Percentiles rank a stretch among this genome's conserved stretches.
These are phyloP conservation scores for Rosellinia necatrix DNA, from an alignment of 2,329 filamentous ascomycete genomes.

Conservation along the genomic window DNA sequence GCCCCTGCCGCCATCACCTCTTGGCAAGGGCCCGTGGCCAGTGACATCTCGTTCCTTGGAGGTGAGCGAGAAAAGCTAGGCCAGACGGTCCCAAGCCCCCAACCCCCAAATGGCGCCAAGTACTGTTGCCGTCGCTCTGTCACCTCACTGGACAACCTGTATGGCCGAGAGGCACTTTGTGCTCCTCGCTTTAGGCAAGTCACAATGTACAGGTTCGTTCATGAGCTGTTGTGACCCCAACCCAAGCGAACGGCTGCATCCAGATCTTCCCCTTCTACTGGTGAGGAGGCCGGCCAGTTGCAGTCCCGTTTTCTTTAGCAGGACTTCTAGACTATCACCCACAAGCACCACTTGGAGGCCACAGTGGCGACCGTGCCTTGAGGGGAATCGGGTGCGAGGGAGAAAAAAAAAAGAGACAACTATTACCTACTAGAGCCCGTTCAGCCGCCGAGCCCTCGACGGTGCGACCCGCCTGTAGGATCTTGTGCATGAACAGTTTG, in stretches of 20 bases:
- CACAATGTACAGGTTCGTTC: conserved; percentile 12
- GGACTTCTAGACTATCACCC: conserved; percentile 10
- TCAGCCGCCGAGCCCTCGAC: conserved; percentile 5
- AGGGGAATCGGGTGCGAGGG: conserved; percentile 2
- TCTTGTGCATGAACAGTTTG: conserved; percentile 4
- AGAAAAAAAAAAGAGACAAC: too few relatives aligned
- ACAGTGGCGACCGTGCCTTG: conserved; percentile 23
- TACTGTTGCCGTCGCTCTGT: conserved; percentile 5
- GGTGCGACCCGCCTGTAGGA: conserved; percentile 14
- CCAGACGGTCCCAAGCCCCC: conserved; percentile 1
- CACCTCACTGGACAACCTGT: conserved; percentile 6
- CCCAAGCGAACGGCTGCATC: conserved; percentile 13
- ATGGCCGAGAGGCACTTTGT: conserved; percentile 6
- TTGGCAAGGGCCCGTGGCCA: conserved; percentile 19
- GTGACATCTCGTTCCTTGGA: conserved; percentile 17
- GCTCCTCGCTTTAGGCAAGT: conserved; percentile 24
- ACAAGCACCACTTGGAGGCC: conserved; percentile 9
- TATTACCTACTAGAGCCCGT: not conserved
- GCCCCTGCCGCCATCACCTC: conserved; percentile 24
- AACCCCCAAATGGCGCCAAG: too few relatives aligned
- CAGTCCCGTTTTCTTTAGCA: conserved; percentile 5
- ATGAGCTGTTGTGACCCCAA: conserved; percentile 6
- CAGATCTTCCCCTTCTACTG: conserved; percentile 6
- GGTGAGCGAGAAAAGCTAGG: conserved; percentile 17
- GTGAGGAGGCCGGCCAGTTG: not conserved